Base-by-base conservation (phyloP, 805 yeast species). In the Yamadazyma olivae region DNA sequence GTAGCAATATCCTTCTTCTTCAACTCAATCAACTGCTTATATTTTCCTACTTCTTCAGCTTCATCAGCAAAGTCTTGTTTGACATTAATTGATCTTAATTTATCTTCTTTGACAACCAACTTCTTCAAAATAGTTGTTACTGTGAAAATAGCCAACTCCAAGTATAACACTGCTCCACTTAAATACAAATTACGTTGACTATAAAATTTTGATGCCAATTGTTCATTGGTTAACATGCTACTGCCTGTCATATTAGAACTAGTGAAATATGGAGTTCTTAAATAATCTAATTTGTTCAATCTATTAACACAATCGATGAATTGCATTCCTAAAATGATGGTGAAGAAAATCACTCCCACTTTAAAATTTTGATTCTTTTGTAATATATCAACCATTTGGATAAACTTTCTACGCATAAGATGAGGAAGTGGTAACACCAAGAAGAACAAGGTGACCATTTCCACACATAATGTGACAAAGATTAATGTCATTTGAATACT, bases 171-270 rank as follows among this genome's bases (percentile, higher is more conserved):
- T 6, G 81, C 81, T 6, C 85, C 86, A 12, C 79, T 70, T 36
- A 79, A 67, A 52, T 79, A 79, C 27, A 77, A 62, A 45, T 79
- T 79, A 51, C 86, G 66, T 54, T 79, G 85, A 26, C 79, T 69
- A 47, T 77, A 79, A 39, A 81, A 79, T 41, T 79, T 74, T 31
- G 75, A 62, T 4, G 83, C 84, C 44, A 77, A 56, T 41, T 67
- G 73, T 16, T 79, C 83, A 25, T 65, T 57, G 27, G 71, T 64
- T 30, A 71, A 59, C 22, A 59, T 40, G 9, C 45, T 23, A 10
- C 27, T 18, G n/a, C 14, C 7, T 13, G 16, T 18, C 19, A 14
- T 17, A 16, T 38, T 36, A 8, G 44, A 35, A 17, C 35, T 32
- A 5, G 37, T 35, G 29, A 33, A 57, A 39, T 53, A 52, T 4